phyloP scores from a whole-genome alignment of 768 basidiomycete species.

The Tricholoma saponaceum region DNA sequence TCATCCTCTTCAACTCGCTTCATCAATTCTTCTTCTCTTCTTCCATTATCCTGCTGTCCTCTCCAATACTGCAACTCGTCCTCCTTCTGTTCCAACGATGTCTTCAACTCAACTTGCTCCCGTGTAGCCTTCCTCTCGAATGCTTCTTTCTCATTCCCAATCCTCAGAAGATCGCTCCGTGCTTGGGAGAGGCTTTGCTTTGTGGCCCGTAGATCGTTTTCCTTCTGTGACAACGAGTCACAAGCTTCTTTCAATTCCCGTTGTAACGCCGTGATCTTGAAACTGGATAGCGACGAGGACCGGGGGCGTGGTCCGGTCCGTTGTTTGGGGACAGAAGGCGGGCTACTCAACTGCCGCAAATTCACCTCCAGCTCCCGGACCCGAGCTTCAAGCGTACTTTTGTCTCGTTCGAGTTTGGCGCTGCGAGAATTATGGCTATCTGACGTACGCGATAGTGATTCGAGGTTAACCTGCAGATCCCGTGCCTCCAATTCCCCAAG shows the following conservation, averaged over 20 bases:
- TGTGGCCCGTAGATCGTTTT: slow-evolving; percentile 35
- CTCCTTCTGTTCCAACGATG: slow-evolving; percentile 48
- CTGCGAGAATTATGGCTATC: slow-evolving; percentile 38
- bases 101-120: slow-evolving; percentile 41
- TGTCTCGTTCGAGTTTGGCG: slow-evolving; percentile 54
- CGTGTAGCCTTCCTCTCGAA: slow-evolving; percentile 41
- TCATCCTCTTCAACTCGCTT: slow-evolving; percentile 72
- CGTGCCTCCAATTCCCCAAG: slow-evolving; percentile 43
- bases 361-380: slow-evolving; percentile 55
- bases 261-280: slow-evolving; percentile 48
- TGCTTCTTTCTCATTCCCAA: slow-evolving; percentile 59
- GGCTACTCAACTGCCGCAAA: slow-evolving; percentile 28
- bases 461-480: slow-evolving; percentile 55
- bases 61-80: slow-evolving; percentile 51
- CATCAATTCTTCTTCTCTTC: slow-evolving; percentile 58
- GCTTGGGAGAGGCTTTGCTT: slow-evolving; percentile 46
- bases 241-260: slow-evolving; percentile 50
- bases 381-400: slow-evolving; percentile 49
- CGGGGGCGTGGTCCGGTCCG: slow-evolving; percentile 41
- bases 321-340: slow-evolving; percentile 27
- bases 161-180: slow-evolving; percentile 44
- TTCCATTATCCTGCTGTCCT: slow-evolving; percentile 35
- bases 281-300: slow-evolving; percentile 56
- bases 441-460: slow-evolving; percentile 50
- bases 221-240: slow-evolving; percentile 38